Evolutionary conservation across 805 yeast genomes (phyloP).

Genomic region (Candida koratica): DNA sequence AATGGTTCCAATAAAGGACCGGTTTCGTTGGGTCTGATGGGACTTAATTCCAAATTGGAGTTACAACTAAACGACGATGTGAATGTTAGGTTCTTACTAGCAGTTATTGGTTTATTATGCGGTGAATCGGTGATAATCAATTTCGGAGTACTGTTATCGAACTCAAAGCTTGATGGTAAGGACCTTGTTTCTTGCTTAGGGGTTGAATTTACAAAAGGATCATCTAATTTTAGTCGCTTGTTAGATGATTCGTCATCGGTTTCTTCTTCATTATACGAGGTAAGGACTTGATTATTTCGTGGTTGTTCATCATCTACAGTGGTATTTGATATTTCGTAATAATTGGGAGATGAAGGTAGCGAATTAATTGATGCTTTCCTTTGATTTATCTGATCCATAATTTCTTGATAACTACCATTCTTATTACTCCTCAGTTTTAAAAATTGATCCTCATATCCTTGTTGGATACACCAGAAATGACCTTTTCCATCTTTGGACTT

Average conservation of each 20-base stretch:
- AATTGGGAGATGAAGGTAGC: conserved; percentile 32
- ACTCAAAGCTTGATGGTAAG: conserved; percentile 10
- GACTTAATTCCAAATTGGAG: conserved; percentile 61
- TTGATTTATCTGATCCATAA: conserved; percentile 36
- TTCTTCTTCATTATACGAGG: not conserved
- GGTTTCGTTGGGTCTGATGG: conserved; percentile 52
- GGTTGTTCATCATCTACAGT: conserved; percentile 4
- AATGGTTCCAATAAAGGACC: conserved; percentile 66
- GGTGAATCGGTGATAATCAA: conserved; percentile 34
- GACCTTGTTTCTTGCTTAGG: conserved; percentile 7
- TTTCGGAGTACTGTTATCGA: conserved; percentile 18
- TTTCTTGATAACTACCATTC: conserved; percentile 39
- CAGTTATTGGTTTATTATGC: conserved; percentile 36
- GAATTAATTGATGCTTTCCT: conserved; percentile 19
- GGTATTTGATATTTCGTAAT: conserved; percentile 8
- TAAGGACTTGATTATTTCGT: conserved; percentile 6
- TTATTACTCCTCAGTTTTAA: conserved; percentile 57
- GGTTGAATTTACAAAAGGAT: conserved; percentile 11
- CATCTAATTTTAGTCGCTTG: conserved; percentile 11
- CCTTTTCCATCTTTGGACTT: conserved; percentile 89
- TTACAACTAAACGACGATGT: conserved; percentile 66
- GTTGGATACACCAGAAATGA: conserved; percentile 87
- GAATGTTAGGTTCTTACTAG: conserved; percentile 44
- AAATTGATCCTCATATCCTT: conserved; percentile 80
- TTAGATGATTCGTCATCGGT: conserved; percentile 1